Evolutionary conservation across 2,329 filamentous ascomycete species (phyloP), one percentile per base, ranked within the genome.

Genomic region (Lojkania enalia): DNA sequence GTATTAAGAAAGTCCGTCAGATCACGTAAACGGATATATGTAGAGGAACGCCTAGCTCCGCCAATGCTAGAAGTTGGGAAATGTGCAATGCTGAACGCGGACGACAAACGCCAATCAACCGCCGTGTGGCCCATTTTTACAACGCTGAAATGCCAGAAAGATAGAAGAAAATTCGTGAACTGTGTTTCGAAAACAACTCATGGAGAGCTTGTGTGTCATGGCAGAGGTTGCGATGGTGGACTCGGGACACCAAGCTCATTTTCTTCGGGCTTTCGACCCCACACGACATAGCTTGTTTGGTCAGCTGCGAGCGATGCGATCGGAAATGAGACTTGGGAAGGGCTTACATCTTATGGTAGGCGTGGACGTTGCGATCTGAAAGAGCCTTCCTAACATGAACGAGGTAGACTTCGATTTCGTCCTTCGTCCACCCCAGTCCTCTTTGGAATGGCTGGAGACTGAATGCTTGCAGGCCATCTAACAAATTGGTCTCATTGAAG

Each of bases 401-500:
- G n/a, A 76, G 57, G 33, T 74, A 71, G 13, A 75, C 70, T 31
- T 73, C 67, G 7, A 75, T 71, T 47, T 76, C 71, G 6, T 72
- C 67, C 15, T 66, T 64, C 4, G 66, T 70, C 74, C 74, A 77
- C 2, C 65, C 66, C 4, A 76, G 55, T 0, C 68, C 69, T 38
- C 66, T 65, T n/a, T 69, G 66, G 51, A 77, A 75, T 31, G 67
- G 64, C 25, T 70, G 69, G 25, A 76, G 59, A 4, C 66, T 72
- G 57, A 73, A 75, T 2, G 66, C 74, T 48, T 74, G 71, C 14
- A 76, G 54, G 7, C 74, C 74, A 18, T 71, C 64, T 23, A 75
- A 63, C 63, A 76, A 69, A 46, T 78, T 77, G 23, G 61, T 64
- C 47, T 75, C 69, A 52, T 69, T 76, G 67, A 74, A 79, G 5